These are phyloP conservation scores for Saturnispora silvae DNA, from an alignment of 805 yeast genomes.

Conservation along the genomic window DNA sequence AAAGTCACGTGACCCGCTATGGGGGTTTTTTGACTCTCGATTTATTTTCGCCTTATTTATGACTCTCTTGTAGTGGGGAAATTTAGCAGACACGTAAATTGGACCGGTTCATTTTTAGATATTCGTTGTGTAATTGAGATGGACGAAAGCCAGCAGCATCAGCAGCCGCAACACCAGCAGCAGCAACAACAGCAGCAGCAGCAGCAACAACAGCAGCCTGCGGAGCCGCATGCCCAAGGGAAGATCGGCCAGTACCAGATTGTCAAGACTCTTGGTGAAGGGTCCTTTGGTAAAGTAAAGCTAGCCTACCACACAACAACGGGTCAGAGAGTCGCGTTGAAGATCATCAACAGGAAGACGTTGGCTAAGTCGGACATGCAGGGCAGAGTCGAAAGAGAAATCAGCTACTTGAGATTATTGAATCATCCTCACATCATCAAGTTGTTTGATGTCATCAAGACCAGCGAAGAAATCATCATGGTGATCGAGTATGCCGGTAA, in stretches of 20 bases:
- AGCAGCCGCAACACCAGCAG: no score
- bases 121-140: no score
- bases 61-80: background rate
- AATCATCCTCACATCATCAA: slow-evolving; percentile 96
- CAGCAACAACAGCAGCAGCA: no score
- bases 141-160: no score
- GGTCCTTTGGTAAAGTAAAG: slow-evolving; percentile 93
- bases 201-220: no score
- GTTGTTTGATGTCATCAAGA: slow-evolving; percentile 87
- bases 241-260: slow-evolving; percentile 89
- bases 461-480: slow-evolving; percentile 93
- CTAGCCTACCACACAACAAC: slow-evolving; percentile 83
- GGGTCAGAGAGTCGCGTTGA: slow-evolving; percentile 85
- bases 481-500: slow-evolving; percentile 96
- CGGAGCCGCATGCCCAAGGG: slow-evolving; percentile 15
- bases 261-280: slow-evolving; percentile 88
- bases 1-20: background rate
- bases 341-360: slow-evolving; percentile 85
- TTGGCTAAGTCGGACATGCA: slow-evolving; percentile 95
- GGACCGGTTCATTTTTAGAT: no score
- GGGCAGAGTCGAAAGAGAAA: slow-evolving; percentile 91
- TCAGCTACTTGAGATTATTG: slow-evolving; percentile 73
- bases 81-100: no score
- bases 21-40: background rate
- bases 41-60: no score